A percentile compares a stretch with the other conserved stretches of the same genome.
Evolutionary conservation across 2,329 filamentous ascomycete species (phyloP).

Genomic region (Botrytis aclada): DNA sequence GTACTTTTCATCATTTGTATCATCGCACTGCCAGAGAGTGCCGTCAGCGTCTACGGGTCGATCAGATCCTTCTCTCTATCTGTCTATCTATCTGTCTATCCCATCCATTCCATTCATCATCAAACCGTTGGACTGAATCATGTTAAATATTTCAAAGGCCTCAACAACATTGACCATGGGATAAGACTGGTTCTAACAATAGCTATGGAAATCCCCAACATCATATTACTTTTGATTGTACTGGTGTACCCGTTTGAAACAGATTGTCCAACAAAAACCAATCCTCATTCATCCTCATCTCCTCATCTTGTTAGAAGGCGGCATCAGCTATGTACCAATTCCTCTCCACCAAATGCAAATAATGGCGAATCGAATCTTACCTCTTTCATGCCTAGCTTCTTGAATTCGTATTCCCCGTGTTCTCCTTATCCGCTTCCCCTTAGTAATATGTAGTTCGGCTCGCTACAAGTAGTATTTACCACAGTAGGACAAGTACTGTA

Average conservation of each 20-base stretch:
- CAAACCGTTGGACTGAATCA: background rate
- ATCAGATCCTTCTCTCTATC: background rate
- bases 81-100: background rate
- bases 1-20: background rate
- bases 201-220: constrained; percentile 1
- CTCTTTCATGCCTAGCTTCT: background rate
- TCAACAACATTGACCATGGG: constrained; percentile 1
- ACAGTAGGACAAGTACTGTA: background rate
- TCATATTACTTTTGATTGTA: background rate
- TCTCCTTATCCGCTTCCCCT: background rate
- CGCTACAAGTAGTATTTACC: background rate
- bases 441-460: background rate
- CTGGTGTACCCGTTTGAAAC: background rate
- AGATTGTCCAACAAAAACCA: background rate
- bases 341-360: background rate
- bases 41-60: constrained; percentile 10
- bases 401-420: background rate
- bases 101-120: background rate
- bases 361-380: background rate
- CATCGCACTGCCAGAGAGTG: constrained; percentile 10
- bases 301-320: background rate
- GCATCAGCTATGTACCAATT: background rate
- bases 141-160: background rate
- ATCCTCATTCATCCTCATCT: background rate
- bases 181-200: background rate